A percentile compares a stretch with the other conserved stretches of the same genome.
These are phyloP conservation scores for Spergularia marina DNA, from an alignment of 148 eudicot species.

Conservation along the genomic window DNA sequence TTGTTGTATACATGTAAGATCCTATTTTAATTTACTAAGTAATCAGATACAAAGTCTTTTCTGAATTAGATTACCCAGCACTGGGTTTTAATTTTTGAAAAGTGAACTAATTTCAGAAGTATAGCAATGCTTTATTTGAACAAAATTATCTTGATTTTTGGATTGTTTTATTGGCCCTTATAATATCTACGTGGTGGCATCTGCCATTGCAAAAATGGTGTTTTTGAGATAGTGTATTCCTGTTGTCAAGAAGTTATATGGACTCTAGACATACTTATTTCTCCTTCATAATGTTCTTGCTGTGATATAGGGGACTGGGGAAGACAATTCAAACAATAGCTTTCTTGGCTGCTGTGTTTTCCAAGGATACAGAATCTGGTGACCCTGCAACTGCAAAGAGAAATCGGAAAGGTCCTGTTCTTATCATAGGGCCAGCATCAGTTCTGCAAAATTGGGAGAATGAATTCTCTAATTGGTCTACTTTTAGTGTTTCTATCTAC, in stretches of 20 bases:
- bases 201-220: not conserved
- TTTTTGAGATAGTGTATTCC: not conserved
- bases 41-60: not conserved
- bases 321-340: conserved; percentile 99
- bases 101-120: not conserved
- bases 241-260: not conserved
- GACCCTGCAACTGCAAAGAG: conserved; percentile 27
- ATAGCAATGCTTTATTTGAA: not conserved
- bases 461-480: conserved; percentile 90
- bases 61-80: not conserved
- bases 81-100: not conserved
- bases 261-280: conserved; percentile 4
- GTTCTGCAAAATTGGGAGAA: conserved; percentile 88
- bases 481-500: conserved; percentile 71
- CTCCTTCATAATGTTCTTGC: conserved; percentile 14
- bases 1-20: no score
- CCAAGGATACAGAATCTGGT: conserved; percentile 59
- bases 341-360: conserved; percentile 85
- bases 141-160: not conserved
- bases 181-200: not conserved
- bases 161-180: not conserved
- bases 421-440: conserved; percentile 85
- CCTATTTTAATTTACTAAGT: not conserved
- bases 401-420: conserved; percentile 59
- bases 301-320: conserved; percentile 77